Evolutionary conservation across 2,329 filamentous ascomycete genomes (phyloP), one percentile per base, ranked within the genome.

Genomic region (Fusarium oxysporum): DNA sequence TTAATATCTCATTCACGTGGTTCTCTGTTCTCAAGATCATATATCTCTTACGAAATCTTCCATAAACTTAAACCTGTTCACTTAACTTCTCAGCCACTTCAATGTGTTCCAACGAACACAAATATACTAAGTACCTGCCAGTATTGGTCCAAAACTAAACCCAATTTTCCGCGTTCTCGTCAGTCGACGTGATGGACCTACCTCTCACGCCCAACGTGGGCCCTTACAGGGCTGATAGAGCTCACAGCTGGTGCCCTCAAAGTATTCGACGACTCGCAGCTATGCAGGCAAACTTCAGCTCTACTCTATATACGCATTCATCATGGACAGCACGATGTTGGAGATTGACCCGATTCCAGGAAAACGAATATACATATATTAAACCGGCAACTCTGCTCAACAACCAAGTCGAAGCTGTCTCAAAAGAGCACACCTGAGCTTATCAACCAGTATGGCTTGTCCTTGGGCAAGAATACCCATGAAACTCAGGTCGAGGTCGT

Each of bases 71-170:
- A 12, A 8, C 7, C 8, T 38, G 5, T 7, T 38, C 13, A 28
- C 3, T 53, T 2, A 17, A 16, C 13, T 5, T 17, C 10, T 38
- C 10, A 9, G 19, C 3, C 33, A n/a, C 19, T 21, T 21, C 3
- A 13, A n/a, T 53, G 19, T n/a, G 5, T 16, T 53, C 23, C 17
- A 17, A 16, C 10, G 7, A 38, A n/a, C 50, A 53, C 19, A 35
- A 1, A 32, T 23, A 8, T 28, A 51, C 8, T 28, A 16, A 25
- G 17, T n/a, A 28, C 5, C 17, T 10, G 2, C 33, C 1, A 53
- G 7, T 7, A 33, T 10, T 33, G 16, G 17, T 28, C 13, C 5
- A 6, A 33, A 12, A 13, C 3, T 1, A 2, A 6, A 21, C 5
- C 13, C 25, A 2, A 5, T 2, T 16, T 53, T 28, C 38, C 9